Evolutionary conservation across 2,329 filamentous ascomycete genomes (phyloP), one percentile per base, ranked within the genome.

Genomic region (Mariannaea elegans): DNA sequence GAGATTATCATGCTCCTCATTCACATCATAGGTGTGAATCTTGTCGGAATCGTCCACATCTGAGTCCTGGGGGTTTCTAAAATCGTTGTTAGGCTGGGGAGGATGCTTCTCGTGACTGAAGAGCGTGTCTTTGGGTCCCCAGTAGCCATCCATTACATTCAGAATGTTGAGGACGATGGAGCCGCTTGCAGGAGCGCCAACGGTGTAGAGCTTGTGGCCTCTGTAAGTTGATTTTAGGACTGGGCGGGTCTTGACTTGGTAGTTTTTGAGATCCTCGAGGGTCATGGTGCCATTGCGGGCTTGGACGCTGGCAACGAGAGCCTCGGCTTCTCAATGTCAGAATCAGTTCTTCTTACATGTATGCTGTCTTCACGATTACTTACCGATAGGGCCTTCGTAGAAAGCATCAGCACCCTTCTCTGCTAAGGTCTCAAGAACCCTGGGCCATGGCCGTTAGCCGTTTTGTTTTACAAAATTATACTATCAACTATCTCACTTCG

Each of bases 231-330:
- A 86, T 64, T 83, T 82, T 2, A 89, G 81, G 3, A 90, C 82
- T 83, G 85, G 66, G 60, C 95, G 81, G 3, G 88, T 81, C 23
- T 85, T 80, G n/a, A 91, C 80, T 1, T 83, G 83, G 78, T 97
- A 98, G 65, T 88, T 85, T 38, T 79, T 78, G 27, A 97, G 79
- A 76, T 98, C 94, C 0, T 87, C 83, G 1, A 95, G 72, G 0
- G 92, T 94, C 89, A 97, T 93, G 10, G 87, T 94, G n/a, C 94
- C 94, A 65, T 94, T 92, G 2, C 81, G 77, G 0, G 81, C 79
- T 68, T 88, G 87, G 16, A 97, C 76, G 0, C 88, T 84, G 14
- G 84, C 78, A 68, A 97, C 88, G 56, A 90, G 94, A 1, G 89
- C 86, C 66, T 92, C 80, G 23, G 93, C 90, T 87, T 18, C 76